Evolutionary conservation across 1,284 basidiomycete genomes (phyloP).

Genomic region (Baeospora myosura): DNA sequence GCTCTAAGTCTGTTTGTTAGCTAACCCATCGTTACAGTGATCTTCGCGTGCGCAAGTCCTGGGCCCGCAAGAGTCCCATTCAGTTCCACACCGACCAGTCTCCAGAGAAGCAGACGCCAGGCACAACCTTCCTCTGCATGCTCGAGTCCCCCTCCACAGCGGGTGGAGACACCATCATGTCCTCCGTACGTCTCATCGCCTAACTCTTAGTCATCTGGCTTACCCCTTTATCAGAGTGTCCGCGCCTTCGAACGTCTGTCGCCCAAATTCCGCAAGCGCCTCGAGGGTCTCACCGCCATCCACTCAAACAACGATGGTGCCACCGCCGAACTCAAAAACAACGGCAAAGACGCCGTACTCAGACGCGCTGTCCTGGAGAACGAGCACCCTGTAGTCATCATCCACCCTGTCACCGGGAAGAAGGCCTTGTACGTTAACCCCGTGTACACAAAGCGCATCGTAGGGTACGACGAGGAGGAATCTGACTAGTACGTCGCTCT

Average conservation of each 20-base stretch:
- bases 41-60: slow-evolving; percentile 5
- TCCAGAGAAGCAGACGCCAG: slow-evolving; percentile 8
- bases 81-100: slow-evolving; percentile 6
- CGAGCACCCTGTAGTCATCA: slow-evolving; percentile 9
- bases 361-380: slow-evolving; percentile 1
- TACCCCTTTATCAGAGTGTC: not conserved
- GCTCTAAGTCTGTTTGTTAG: not conserved
- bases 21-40: not conserved
- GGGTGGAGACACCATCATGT: slow-evolving; percentile 9
- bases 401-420: slow-evolving; percentile 9
- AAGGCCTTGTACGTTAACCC: slow-evolving; percentile 9
- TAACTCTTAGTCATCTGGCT: too few relatives aligned
- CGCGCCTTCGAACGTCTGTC: slow-evolving; percentile 8
- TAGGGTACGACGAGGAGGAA: slow-evolving; percentile 7
- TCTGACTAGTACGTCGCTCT: slow-evolving; percentile 2
- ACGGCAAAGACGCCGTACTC: slow-evolving; percentile 2
- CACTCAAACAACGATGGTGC: slow-evolving; percentile 6
- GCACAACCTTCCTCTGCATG: slow-evolving; percentile 9
- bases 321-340: not conserved
- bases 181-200: too few relatives aligned
- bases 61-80: slow-evolving; percentile 3
- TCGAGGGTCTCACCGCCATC: slow-evolving; percentile 8
- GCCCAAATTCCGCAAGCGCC: slow-evolving; percentile 9
- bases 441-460: slow-evolving; percentile 6
- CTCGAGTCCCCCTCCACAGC: slow-evolving; percentile 6